Percentiles rank a stretch among this genome's conserved stretches.
Evolutionary conservation across 768 basidiomycete species (phyloP).

Genomic region (Suillus fuscotomentosus): DNA sequence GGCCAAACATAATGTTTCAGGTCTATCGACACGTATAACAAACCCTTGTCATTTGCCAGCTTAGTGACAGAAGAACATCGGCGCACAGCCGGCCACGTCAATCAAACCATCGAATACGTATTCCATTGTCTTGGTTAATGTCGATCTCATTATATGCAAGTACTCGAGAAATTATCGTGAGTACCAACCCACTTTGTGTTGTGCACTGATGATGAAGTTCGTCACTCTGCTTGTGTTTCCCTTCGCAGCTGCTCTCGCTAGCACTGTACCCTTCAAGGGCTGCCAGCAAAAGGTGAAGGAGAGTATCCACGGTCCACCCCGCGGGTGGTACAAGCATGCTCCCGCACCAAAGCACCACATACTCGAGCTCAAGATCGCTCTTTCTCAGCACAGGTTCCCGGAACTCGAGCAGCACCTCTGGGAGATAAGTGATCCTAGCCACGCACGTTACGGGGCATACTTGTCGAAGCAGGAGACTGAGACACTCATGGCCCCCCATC

Average conservation of each 20-base stretch:
- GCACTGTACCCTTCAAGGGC: constrained; percentile 9
- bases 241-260: too few species aligned
- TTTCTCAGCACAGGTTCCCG: constrained; percentile 51
- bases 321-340: constrained; percentile 45
- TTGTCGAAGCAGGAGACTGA: constrained; percentile 69
- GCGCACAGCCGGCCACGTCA: neutral
- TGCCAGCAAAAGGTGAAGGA: constrained; percentile 45
- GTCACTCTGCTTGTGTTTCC: too few species aligned
- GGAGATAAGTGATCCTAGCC: constrained; percentile 58
- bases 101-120: neutral
- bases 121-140: neutral
- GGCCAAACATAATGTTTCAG: neutral
- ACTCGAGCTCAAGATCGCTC: constrained; percentile 58
- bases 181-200: neutral
- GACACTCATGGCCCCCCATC: constrained; percentile 55
- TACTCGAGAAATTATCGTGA: neutral
- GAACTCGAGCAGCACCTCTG: constrained; percentile 50
- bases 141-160: neutral
- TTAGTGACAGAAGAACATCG: neutral
- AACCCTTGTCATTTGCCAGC: neutral
- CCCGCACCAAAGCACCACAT: constrained; percentile 42
- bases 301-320: constrained; percentile 40
- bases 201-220: too few species aligned
- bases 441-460: constrained; percentile 52
- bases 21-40: neutral